Evolutionary conservation across 345 rosid species (phyloP).

Genomic region (Populus tremula): DNA sequence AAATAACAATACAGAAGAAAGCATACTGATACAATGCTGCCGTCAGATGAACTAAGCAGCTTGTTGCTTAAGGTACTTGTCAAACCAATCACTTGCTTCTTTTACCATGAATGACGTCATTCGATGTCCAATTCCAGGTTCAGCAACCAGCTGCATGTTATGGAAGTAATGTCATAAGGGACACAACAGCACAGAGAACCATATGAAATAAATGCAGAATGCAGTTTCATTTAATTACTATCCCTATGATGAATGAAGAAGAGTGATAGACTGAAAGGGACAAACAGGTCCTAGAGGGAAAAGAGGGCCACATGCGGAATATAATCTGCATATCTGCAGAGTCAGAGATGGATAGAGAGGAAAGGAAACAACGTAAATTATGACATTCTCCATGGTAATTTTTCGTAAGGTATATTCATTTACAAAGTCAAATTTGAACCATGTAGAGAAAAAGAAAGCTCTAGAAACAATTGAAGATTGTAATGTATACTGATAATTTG

Average conservation of each 20-base stretch:
- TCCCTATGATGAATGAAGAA: neutral
- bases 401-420: neutral
- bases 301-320: neutral
- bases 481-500: too few relatives aligned
- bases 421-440: neutral
- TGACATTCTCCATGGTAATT: neutral
- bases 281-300: neutral
- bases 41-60: neutral
- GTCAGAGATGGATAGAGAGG: neutral
- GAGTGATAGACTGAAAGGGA: neutral
- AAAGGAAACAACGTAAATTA: neutral
- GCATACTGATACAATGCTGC: neutral
- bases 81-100: conserved; percentile 77
- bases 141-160: conserved; percentile 48
- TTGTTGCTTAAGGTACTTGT: conserved; percentile 48
- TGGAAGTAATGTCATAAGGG: neutral
- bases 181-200: neutral
- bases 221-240: neutral
- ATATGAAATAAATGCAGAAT: neutral
- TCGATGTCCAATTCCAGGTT: conserved; percentile 69
- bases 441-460: neutral
- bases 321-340: neutral
- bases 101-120: conserved; percentile 69
- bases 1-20: neutral
- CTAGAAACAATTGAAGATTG: neutral